Conservation (phyloP, 2,329 filamentous ascomycete genomes). For the Diaporthe aspalathi region DNA sequence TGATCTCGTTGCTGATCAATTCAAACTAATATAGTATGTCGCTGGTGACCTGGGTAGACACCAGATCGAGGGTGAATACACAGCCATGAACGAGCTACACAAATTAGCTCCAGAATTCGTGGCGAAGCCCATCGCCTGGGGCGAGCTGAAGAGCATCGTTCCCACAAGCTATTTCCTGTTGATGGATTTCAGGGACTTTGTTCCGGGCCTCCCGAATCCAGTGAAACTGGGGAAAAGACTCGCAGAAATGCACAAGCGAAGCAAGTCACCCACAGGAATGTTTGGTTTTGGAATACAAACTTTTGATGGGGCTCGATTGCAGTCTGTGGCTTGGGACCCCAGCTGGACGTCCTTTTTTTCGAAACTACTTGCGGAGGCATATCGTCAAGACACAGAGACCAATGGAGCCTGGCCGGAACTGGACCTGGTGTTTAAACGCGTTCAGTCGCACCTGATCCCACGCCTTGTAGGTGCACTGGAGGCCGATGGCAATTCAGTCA, state of each 20-base stretch:
- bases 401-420: slow-evolving; percentile 50
- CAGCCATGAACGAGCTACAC: slow-evolving; percentile 46
- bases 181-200: slow-evolving; percentile 47
- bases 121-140: slow-evolving; percentile 47
- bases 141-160: slow-evolving; percentile 40
- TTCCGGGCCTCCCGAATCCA: slow-evolving; percentile 32
- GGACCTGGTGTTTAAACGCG: slow-evolving; percentile 41
- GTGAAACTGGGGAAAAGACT: slow-evolving; percentile 32
- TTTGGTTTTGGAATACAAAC: slow-evolving; percentile 53
- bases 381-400: slow-evolving; percentile 45
- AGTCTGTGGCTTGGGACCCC: slow-evolving; percentile 49
- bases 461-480: slow-evolving; percentile 44
- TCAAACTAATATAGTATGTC: too few species aligned
- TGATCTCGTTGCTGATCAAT: too few species aligned
- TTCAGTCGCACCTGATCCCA: slow-evolving; percentile 48
- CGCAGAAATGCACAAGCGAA: slow-evolving; percentile 39
- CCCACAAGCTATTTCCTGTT: slow-evolving; percentile 45
- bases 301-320: slow-evolving; percentile 46
- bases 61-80: slow-evolving; percentile 43
- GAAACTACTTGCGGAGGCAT: slow-evolving; percentile 47
- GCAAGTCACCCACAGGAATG: slow-evolving; percentile 45
- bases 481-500: slow-evolving; percentile 44
- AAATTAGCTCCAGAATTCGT: slow-evolving; percentile 44
- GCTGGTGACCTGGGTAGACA: not conserved
- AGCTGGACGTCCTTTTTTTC: slow-evolving; percentile 54